Evolutionary conservation across 2,329 filamentous ascomycete genomes (phyloP).

Genomic region (Claviceps africana): DNA sequence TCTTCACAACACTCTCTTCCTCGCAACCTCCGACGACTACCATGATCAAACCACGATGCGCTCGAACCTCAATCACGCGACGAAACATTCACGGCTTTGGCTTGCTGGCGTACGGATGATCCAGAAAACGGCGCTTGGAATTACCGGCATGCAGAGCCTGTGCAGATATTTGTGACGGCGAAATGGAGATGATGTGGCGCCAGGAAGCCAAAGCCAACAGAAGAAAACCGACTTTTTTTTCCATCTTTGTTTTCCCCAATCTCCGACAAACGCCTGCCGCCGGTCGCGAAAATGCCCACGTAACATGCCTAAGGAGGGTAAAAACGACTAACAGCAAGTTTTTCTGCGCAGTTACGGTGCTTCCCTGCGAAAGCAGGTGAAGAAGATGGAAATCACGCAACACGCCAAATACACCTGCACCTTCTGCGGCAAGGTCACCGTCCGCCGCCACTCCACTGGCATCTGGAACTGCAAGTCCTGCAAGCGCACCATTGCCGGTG

Average conservation of each 20-base stretch:
- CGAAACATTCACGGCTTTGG: background rate
- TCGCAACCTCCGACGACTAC: background rate
- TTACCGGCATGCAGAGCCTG: background rate
- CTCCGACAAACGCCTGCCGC: background rate
- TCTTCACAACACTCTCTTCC: background rate
- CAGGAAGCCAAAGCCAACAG: background rate
- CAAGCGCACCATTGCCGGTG: conserved; percentile 62
- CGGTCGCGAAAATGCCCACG: background rate
- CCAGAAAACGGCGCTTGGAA: background rate
- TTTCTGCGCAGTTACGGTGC: conserved; percentile 67
- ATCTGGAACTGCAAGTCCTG: conserved; percentile 97
- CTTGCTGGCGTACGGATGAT: background rate
- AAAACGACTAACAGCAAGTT: background rate
- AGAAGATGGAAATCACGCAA: conserved; percentile 99
- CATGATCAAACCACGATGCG: background rate
- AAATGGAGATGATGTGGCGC: background rate
- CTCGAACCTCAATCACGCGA: background rate
- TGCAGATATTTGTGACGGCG: background rate
- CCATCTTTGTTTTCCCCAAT: no score
- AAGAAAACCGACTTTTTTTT: background rate
- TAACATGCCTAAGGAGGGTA: background rate
- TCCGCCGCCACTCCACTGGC: conserved; percentile 80
- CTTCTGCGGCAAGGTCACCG: conserved; percentile 95
- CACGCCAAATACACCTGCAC: conserved; percentile 96
- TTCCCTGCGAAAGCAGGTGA: conserved; percentile 87